Conservation (phyloP, 495 filamentous ascomycete species). For the Xylaria curta region DNA sequence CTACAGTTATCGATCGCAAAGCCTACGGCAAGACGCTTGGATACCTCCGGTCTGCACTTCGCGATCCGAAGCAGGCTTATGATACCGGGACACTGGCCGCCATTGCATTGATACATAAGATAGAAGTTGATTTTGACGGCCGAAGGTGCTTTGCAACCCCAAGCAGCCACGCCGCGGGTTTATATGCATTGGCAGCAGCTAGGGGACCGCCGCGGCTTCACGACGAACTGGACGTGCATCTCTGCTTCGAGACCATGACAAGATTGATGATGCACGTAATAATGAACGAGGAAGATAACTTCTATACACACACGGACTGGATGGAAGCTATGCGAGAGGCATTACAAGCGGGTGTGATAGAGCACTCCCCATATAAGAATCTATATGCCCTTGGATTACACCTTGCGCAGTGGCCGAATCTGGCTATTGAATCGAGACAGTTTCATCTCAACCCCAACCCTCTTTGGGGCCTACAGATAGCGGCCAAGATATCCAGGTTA, state of each 20-base stretch:
- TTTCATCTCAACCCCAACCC: neutral
- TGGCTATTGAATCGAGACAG: neutral
- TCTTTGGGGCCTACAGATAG: neutral
- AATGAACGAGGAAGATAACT: neutral
- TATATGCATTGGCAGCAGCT: neutral
- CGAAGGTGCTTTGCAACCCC: neutral
- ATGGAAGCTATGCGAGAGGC: neutral
- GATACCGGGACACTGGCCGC: neutral
- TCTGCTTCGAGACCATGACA: neutral
- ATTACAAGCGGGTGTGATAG: neutral
- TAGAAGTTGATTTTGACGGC: neutral
- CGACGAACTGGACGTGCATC: neutral
- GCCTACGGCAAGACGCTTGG: neutral
- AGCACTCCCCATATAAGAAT: neutral
- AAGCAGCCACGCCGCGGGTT: neutral
- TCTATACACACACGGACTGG: neutral
- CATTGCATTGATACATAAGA: neutral
- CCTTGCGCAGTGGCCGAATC: neutral
- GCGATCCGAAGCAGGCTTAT: neutral
- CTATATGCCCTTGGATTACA: conserved; percentile 1
- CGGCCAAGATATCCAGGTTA: neutral
- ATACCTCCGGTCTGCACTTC: neutral
- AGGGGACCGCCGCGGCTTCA: neutral
- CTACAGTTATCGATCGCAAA: neutral
- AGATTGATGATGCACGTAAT: neutral